Evolutionary conservation across 129 eudicot genomes (phyloP), one percentile per base, ranked within the genome.

Genomic region (Pseudognaphalium luteoalbum): DNA sequence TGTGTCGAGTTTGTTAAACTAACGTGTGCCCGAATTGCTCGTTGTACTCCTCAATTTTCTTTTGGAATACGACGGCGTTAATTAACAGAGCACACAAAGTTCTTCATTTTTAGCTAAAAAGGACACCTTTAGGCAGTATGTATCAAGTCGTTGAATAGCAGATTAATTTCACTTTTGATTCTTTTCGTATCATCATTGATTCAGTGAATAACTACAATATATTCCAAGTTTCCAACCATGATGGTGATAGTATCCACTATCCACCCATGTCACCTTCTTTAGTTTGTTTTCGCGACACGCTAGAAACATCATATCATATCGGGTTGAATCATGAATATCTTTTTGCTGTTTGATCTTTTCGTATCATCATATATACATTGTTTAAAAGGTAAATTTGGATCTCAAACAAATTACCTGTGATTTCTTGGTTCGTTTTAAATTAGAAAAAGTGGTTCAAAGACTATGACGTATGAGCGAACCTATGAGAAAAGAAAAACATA

Each of bases 391-490:
- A 39, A 34, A 54, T 60, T 39, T 51, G 11, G 70, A 52, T 33
- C 8, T 73, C 11, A 50, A 28, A 56, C 42, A 62, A 62, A 58
- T 63, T 57, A 54, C 33, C 44, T 66, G 14, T 28, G 63, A 19
- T 58, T 30, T 66, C 60, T 72, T 80, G 78, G 74, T 66, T 81
- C 22, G 80, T 71, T 76, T 66, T 71, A 4, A 71, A 57, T 39
- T 52, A 76, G 73, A 69, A 81, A 77, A 39, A 63, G 66, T 77
- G 74, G 81, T 73, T 69, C 62, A 2, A 72, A 63, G 83, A 85
- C 60, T 41, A 77, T 63, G 85, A 81, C 83, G 61, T 59, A 34
- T 66, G 57, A 73, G 44, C 81, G 52, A 80, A 67, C 71, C 62
- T 64, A 34, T 17, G 56, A 15, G 16, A 61, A 66, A 85, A 78